Evolutionary conservation across 495 filamentous ascomycete species (phyloP).

Genomic region (Aspergillus ostianus): DNA sequence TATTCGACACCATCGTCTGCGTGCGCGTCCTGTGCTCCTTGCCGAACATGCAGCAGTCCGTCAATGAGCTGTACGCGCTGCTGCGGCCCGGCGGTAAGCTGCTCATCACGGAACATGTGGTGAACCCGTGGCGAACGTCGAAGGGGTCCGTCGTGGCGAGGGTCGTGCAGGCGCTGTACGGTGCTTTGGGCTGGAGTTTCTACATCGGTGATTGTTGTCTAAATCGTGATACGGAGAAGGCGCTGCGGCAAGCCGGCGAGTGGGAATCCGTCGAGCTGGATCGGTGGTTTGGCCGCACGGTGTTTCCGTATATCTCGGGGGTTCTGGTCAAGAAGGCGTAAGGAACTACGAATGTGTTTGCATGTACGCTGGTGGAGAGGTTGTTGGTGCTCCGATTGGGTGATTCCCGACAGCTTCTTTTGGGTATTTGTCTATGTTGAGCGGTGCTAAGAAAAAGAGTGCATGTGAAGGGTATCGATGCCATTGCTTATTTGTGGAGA

Average conservation of each 20-base stretch:
- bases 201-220: constrained; percentile 61
- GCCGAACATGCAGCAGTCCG: constrained; percentile 57
- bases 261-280: constrained; percentile 57
- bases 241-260: constrained; percentile 50
- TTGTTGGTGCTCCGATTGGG: background rate
- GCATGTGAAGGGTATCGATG: background rate
- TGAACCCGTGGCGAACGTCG: constrained; percentile 41
- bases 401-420: background rate
- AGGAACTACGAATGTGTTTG: background rate
- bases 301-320: constrained; percentile 57
- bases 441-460: background rate
- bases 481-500: background rate
- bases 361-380: background rate
- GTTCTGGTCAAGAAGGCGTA: constrained; percentile 47
- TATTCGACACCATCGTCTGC: constrained; percentile 67
- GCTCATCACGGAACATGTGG: constrained; percentile 73
- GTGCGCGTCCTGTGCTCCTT: constrained; percentile 73
- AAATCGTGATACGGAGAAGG: constrained; percentile 53
- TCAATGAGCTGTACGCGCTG: constrained; percentile 56
- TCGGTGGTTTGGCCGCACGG: constrained; percentile 43
- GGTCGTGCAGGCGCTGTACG: constrained; percentile 34
- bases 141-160: constrained; percentile 53
- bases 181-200: constrained; percentile 36
- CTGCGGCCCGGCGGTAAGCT: constrained; percentile 65
- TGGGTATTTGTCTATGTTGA: background rate